Base-by-base conservation (phyloP, 371 early-diverging fungal species). In the Mucor mucedo region DNA sequence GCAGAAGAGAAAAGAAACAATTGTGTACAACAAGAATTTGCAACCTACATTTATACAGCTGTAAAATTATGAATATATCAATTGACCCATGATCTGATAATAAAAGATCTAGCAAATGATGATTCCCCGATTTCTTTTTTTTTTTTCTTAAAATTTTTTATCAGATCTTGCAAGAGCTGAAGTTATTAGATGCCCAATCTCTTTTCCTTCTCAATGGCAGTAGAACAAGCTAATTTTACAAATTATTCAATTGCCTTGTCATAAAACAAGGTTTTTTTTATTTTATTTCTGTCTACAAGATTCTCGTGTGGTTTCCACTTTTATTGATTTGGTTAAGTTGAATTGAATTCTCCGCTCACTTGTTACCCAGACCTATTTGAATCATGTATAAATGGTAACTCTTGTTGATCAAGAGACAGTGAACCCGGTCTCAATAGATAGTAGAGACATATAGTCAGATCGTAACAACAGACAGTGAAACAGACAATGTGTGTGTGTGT, bases 91-190 rank as follows among this genome's bases (percentile, higher is more conserved):
- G 47, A 47, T 47, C 47, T 47, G 28, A 47, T 47, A 21, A 47
- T 47, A 2, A 44, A 16, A 14, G 13, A 13, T 44, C 13, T n/a
- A 44, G 14, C 21, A 44, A 44, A 47, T 21, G 21, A 47, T n/a
- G 16, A 47, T 47, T 47, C 47, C 47, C 27, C 27, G 21, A 47
- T 47, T 47, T 47, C 47, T 21, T 35, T 21, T 47, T 47, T 47
- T 47, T 47, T 27, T 21, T 35, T 21, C 21, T 47, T 16, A 1
- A 21, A 21, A 9, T 21, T 47, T n/a, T n/a, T 27, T 47, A 44
- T 16, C n/a, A 44, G 14, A n/a, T 14, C 16, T 10, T 44, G 21
- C 21, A 1, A 21, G 1, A 21, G 21, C 21, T 21, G 21, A 21
- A 21, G 21, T 47, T 47, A 47, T 44, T n/a, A 44, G 44, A 44